A percentile compares a stretch with the other conserved stretches of the same genome.
Evolutionary conservation across 2,329 filamentous ascomycete species (phyloP).

Genomic region (Penicillium sp.): DNA sequence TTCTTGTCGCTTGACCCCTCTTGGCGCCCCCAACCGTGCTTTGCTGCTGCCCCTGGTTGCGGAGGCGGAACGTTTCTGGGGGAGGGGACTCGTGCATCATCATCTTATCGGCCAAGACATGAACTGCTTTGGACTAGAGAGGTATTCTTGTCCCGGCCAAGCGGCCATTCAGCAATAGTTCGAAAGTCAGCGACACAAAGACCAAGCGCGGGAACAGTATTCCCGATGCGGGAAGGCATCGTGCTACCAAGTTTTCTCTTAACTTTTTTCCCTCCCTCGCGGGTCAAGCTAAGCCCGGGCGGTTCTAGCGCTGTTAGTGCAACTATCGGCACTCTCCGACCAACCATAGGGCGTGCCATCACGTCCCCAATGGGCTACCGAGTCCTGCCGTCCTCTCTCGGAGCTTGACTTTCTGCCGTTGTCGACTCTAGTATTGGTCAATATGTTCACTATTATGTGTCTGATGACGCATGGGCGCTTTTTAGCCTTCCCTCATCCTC

Average conservation of each 20-base stretch:
- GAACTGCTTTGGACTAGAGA: neutral
- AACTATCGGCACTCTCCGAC: slow-evolving; percentile 12
- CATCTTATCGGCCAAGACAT: neutral
- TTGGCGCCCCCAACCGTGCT: neutral
- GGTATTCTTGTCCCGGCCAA: slow-evolving; percentile 7
- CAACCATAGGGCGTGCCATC: neutral
- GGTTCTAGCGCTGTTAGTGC: neutral
- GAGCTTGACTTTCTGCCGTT: slow-evolving; percentile 5
- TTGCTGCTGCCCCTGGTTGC: neutral
- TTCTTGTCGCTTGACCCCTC: neutral
- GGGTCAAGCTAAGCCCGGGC: neutral
- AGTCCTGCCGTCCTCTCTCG: slow-evolving; percentile 6
- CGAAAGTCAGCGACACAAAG: neutral
- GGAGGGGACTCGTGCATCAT: neutral
- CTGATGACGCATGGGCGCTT: neutral
- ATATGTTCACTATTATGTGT: neutral
- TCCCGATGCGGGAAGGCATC: slow-evolving; percentile 15
- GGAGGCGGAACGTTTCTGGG: neutral
- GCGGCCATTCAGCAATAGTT: neutral
- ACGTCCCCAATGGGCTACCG: slow-evolving; percentile 8
- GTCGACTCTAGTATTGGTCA: slow-evolving; percentile 18
- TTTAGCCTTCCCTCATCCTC: neutral
- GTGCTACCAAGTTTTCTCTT: neutral
- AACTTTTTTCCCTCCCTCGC: neutral
- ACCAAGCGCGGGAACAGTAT: slow-evolving; percentile 10